These are phyloP conservation scores for Dujonia santamariae DNA, from an alignment of 1,139 yeast species.

Conservation along the genomic window DNA sequence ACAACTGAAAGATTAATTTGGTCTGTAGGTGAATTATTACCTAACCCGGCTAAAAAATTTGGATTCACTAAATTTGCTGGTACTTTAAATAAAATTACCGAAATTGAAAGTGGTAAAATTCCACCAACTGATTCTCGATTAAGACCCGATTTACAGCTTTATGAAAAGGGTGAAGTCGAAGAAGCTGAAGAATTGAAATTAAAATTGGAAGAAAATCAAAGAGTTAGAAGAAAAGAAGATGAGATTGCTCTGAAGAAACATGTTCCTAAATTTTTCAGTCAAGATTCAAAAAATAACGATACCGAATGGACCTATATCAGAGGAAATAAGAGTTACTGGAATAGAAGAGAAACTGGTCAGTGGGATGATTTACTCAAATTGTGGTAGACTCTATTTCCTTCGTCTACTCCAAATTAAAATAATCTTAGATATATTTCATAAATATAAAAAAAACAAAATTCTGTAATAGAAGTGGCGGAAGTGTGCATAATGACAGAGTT, in stretches of 20 bases:
- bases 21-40: constrained; percentile 65
- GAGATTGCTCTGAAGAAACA: constrained; percentile 46
- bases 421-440: too few relatives aligned
- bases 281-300: constrained; percentile 38
- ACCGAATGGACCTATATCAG: constrained; percentile 59
- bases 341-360: constrained; percentile 55
- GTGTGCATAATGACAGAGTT: too few relatives aligned
- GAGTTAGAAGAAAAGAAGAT: constrained; percentile 64
- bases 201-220: constrained; percentile 73
- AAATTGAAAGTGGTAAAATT: constrained; percentile 56
- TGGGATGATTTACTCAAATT: constrained; percentile 56
- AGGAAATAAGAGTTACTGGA: constrained; percentile 80
- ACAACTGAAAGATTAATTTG: constrained; percentile 53
- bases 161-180: constrained; percentile 67
- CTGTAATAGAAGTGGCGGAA: too few relatives aligned
- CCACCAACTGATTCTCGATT: constrained; percentile 89
- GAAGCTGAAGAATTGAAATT: constrained; percentile 69
- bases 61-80: constrained; percentile 88
- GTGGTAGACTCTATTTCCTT: constrained; percentile 38
- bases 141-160: constrained; percentile 78
- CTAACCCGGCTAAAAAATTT: constrained; percentile 58
- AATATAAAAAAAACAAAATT: too few relatives aligned
- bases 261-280: constrained; percentile 63
- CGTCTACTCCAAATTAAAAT: too few relatives aligned
- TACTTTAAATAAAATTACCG: constrained; percentile 73